A percentile compares a stretch with the other conserved stretches of the same genome.
Evolutionary conservation across 306 rosid species (phyloP).

Genomic region (Cajanus cajan): DNA sequence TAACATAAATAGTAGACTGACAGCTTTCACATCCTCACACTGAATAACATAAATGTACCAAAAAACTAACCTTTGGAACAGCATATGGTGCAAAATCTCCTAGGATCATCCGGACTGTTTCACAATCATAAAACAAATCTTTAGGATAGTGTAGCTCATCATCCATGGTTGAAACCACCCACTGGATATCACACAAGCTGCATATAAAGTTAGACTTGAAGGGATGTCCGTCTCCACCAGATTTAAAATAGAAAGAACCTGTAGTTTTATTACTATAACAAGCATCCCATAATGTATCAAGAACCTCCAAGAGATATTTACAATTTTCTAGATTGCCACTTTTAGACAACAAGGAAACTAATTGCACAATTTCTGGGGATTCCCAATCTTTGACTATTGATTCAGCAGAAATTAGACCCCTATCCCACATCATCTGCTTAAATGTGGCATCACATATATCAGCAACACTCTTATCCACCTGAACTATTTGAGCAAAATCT

Average conservation of each 20-base stretch:
- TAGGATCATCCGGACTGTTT: conserved; percentile 64
- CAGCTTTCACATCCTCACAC: not conserved
- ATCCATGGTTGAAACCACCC: conserved; percentile 74
- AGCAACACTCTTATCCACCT: conserved; percentile 60
- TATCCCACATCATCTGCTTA: conserved; percentile 53
- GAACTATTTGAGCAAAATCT: conserved; percentile 67
- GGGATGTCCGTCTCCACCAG: conserved; percentile 45
- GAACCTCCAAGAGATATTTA: conserved; percentile 67
- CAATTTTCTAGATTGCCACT: conserved; percentile 58
- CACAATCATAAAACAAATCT: conserved; percentile 76
- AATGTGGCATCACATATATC: conserved; percentile 47
- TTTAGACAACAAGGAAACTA: conserved; percentile 55
- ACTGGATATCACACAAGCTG: conserved; percentile 61
- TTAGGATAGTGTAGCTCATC: conserved; percentile 70
- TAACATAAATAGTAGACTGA: not conserved
- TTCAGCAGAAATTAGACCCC: conserved; percentile 59
- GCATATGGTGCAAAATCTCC: conserved; percentile 82
- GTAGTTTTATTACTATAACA: conserved; percentile 65
- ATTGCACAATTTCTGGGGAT: conserved; percentile 65
- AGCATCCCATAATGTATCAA: conserved; percentile 85
- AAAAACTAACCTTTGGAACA: conserved; percentile 80
- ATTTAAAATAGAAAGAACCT: conserved; percentile 48
- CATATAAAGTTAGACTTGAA: conserved; percentile 73
- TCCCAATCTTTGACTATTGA: conserved; percentile 79
- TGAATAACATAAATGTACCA: not conserved